Conservation (phyloP, 192 early-diverging fungal genomes). For the Chytriomyces sp. region DNA sequence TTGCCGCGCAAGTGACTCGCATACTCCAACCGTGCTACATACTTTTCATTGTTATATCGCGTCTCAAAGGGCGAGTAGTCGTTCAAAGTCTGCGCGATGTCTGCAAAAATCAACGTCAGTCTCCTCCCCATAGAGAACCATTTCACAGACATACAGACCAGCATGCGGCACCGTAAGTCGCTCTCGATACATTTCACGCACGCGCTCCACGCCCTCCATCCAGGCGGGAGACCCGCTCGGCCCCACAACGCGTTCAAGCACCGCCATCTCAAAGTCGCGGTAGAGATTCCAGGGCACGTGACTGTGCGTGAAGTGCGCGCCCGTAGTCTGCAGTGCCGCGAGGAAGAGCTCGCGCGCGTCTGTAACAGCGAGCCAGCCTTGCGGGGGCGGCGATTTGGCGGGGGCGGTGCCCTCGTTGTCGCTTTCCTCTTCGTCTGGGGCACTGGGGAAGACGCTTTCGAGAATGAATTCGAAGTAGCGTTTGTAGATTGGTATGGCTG, state of each 20-base stretch:
- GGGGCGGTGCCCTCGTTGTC: constrained; percentile 7
- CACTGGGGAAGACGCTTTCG: constrained; percentile 31
- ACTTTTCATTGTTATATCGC: constrained; percentile 49
- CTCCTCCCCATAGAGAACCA: constrained; percentile 20
- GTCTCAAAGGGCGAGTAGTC: constrained; percentile 68
- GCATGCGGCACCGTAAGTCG: constrained; percentile 49
- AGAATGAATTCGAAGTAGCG: constrained; percentile 60
- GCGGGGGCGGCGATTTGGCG: neutral
- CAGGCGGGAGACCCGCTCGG: neutral
- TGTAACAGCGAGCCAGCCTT: constrained; percentile 42
- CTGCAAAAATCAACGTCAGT: constrained; percentile 30
- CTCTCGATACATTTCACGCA: constrained; percentile 46
- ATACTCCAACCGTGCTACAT: constrained; percentile 57
- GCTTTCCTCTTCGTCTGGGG: constrained; percentile 37
- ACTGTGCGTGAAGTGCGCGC: constrained; percentile 60
- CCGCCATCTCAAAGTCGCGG: constrained; percentile 59
- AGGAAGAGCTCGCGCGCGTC: constrained; percentile 47
- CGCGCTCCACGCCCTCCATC: neutral
- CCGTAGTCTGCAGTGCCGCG: constrained; percentile 49
- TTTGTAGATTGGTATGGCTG: constrained; percentile 72
- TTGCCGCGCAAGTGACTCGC: constrained; percentile 48
- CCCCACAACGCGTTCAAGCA: constrained; percentile 46
- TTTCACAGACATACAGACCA: constrained; percentile 27
- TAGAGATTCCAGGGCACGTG: constrained; percentile 65
- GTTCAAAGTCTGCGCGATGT: constrained; percentile 62